Conservation (phyloP, 2,329 filamentous ascomycete species). For the Talaromyces sp. region DNA sequence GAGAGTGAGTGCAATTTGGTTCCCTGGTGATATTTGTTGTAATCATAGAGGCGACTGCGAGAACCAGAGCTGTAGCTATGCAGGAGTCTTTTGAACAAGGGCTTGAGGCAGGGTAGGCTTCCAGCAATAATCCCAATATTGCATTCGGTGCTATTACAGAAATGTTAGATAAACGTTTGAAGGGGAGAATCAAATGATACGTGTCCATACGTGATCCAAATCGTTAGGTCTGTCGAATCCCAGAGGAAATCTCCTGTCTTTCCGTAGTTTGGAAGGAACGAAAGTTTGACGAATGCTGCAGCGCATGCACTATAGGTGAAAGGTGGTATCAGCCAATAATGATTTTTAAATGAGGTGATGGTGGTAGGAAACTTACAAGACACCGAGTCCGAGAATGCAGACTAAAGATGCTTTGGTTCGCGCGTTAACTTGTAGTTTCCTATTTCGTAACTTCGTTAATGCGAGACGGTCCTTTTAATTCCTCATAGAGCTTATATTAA, state of each 20-base stretch:
- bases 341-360: not conserved
- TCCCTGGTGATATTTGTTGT: not conserved
- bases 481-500: not conserved
- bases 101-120: slow-evolving; percentile 31
- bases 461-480: not conserved
- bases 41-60: not conserved
- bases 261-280: slow-evolving; percentile 40
- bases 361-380: not conserved
- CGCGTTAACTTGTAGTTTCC: not conserved
- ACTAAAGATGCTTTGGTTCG: not conserved
- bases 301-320: slow-evolving; percentile 32
- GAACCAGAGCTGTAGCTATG: slow-evolving; percentile 21
- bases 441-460: not conserved
- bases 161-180: not conserved
- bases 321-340: not conserved
- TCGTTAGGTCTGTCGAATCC: slow-evolving; percentile 48
- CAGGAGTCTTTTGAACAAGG: slow-evolving; percentile 29
- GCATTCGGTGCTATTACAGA: slow-evolving; percentile 21
- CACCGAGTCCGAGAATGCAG: not conserved
- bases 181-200: slow-evolving; percentile 9
- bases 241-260: slow-evolving; percentile 43
- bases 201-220: slow-evolving; percentile 40
- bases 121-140: slow-evolving; percentile 32
- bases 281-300: slow-evolving; percentile 43
- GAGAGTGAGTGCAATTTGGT: not conserved